Conservation (phyloP, 1,139 yeast species). For the Saccharomyces uvarum region DNA sequence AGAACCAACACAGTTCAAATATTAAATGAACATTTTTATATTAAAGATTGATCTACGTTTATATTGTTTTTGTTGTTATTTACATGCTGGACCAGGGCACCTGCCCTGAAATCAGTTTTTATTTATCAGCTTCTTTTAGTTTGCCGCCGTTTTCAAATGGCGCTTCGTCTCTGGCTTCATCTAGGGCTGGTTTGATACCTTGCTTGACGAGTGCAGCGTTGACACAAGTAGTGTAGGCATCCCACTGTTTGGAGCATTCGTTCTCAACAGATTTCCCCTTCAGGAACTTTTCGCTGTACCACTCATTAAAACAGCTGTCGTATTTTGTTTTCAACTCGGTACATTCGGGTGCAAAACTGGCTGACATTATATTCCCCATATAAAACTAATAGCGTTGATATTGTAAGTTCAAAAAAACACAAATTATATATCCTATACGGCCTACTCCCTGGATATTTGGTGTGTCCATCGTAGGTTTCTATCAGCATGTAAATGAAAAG, state of each 20-base stretch:
- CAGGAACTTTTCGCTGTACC: conserved; percentile 77
- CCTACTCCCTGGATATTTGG: not conserved
- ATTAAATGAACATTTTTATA: not conserved
- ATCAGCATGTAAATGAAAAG: not conserved
- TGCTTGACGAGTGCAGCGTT: conserved; percentile 40
- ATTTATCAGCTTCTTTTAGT: conserved; percentile 1
- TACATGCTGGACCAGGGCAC: not conserved
- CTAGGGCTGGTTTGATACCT: conserved; percentile 57
- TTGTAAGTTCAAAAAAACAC: not conserved
- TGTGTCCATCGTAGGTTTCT: not conserved
- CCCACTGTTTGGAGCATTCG: conserved; percentile 89
- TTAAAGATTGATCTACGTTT: not conserved
- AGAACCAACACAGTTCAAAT: not conserved
- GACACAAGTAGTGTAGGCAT: conserved; percentile 76
- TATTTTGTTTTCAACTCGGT: conserved; percentile 76
- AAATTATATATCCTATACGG: not conserved
- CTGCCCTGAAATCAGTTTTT: not conserved
- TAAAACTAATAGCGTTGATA: not conserved
- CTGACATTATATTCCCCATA: conserved; percentile 82
- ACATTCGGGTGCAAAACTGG: conserved; percentile 93
- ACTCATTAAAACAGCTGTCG: conserved; percentile 85
- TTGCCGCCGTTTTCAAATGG: conserved; percentile 69
- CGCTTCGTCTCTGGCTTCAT: conserved; percentile 85
- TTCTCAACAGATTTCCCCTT: conserved; percentile 47
- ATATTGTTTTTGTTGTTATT: not conserved